phyloP scores from a whole-genome alignment of 257 asterid species.

The Ilex asprella region DNA sequence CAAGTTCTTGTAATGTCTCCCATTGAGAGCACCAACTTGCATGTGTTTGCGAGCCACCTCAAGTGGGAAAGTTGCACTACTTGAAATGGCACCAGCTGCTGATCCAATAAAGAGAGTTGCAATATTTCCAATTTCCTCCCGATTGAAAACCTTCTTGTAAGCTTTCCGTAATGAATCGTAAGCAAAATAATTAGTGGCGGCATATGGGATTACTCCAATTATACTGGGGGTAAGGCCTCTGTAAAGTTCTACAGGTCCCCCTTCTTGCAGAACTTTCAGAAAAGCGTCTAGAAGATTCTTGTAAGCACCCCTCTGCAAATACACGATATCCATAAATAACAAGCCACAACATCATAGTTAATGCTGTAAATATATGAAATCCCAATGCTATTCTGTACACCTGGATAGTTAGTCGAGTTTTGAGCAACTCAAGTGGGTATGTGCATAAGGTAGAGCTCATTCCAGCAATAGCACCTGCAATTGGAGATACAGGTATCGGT shows the following conservation, averaged over 20 bases:
- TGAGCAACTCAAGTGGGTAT: slow-evolving; percentile 50
- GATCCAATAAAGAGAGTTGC: slow-evolving; percentile 51
- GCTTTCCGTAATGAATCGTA: slow-evolving; percentile 41
- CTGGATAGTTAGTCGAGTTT: slow-evolving; percentile 53
- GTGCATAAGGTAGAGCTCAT: slow-evolving; percentile 43
- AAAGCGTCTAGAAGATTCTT: slow-evolving; percentile 37
- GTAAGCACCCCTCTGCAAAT: slow-evolving; percentile 43
- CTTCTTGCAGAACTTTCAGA: slow-evolving; percentile 37
- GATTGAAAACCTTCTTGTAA: slow-evolving; percentile 26
- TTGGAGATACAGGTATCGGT: slow-evolving; percentile 31
- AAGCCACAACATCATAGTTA: too few relatives aligned
- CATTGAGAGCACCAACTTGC: slow-evolving; percentile 52
- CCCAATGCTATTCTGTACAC: slow-evolving; percentile 10
- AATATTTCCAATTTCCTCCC: slow-evolving; percentile 40
- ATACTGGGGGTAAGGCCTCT: slow-evolving; percentile 47
- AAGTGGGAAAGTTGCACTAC: slow-evolving; percentile 47
- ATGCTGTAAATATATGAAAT: neutral
- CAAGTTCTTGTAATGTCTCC: slow-evolving; percentile 37
- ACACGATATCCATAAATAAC: neutral
- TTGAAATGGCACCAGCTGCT: slow-evolving; percentile 51
- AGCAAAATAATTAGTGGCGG: slow-evolving; percentile 44
- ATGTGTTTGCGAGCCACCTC: slow-evolving; percentile 51
- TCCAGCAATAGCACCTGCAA: slow-evolving; percentile 49
- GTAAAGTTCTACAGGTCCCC: slow-evolving; percentile 45
- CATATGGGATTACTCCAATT: slow-evolving; percentile 50